Evolutionary conservation across 2,329 filamentous ascomycete genomes (phyloP).

Genomic region (Colletotrichum sp.): DNA sequence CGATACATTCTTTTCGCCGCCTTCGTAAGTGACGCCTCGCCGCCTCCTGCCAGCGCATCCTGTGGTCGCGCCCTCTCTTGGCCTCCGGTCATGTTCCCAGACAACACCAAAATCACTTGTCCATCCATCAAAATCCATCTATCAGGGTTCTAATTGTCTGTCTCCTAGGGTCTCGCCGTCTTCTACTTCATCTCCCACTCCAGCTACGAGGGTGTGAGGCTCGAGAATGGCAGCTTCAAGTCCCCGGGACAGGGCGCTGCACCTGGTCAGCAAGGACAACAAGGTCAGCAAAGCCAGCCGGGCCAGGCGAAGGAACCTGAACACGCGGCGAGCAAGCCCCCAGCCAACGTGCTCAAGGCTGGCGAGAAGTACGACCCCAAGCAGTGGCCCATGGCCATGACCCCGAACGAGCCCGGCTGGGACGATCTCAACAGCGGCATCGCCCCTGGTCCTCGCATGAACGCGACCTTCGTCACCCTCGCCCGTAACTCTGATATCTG

Average conservation of each 20-base stretch:
- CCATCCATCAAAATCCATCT: not conserved
- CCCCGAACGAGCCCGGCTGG: slow-evolving; percentile 58
- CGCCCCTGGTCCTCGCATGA: slow-evolving; percentile 77
- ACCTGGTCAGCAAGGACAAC: not conserved
- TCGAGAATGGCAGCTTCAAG: slow-evolving; percentile 15
- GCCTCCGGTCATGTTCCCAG: not conserved
- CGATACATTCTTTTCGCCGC: slow-evolving; percentile 82
- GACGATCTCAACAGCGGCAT: slow-evolving; percentile 52
- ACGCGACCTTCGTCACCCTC: slow-evolving; percentile 96
- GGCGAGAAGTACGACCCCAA: slow-evolving; percentile 38
- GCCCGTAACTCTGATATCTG: slow-evolving; percentile 93
- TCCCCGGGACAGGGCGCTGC: slow-evolving; percentile 51
- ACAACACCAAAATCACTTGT: too few species aligned
- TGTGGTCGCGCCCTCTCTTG: not conserved
- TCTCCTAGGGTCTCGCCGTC: slow-evolving; percentile 64
- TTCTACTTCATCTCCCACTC: slow-evolving; percentile 81
- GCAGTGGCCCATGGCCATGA: slow-evolving; percentile 56
- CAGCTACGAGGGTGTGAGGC: slow-evolving; percentile 46
- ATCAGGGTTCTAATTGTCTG: slow-evolving; percentile 18
- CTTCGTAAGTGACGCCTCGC: slow-evolving; percentile 65
- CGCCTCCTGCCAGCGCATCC: not conserved
- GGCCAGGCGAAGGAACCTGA: slow-evolving; percentile 24
- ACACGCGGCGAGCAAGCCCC: slow-evolving; percentile 23
- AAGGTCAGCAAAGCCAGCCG: not conserved
- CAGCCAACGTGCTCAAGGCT: slow-evolving; percentile 23